Evolutionary conservation across 441 rosid genomes (phyloP), one percentile per base, ranked within the genome.

Genomic region (Flueggea neowawraea): DNA sequence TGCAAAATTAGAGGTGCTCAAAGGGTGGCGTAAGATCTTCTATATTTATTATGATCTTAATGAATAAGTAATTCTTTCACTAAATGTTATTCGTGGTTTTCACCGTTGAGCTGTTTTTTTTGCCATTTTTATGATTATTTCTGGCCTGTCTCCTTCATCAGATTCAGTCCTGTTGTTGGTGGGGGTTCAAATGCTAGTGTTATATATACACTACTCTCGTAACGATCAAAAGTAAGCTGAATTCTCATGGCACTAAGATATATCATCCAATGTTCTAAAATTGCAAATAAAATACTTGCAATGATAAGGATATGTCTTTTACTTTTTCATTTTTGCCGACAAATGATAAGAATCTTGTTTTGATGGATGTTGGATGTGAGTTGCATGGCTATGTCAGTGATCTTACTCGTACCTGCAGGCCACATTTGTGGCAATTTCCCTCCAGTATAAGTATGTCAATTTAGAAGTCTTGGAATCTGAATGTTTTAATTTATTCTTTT

Each of bases 331-430:
- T 58, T 63, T 53, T 50, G 66, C 86, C 88, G 98, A 78, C 91
- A 73, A 73, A 73, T 55, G 84, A 88, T 68, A 97, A 86, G 57
- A 87, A 89, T 74, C 91, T 91, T 80, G 96, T 89, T 77, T 76
- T 95, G 84, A 75, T 95, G 98, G 99, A 91, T 74, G 82, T 95
- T 72, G 99, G 98, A 62, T 95, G 98, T 69, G 98, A 95, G 81
- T 80, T 89, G 71, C 95, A 95, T 78, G 96, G 96, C 64, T 95
- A 95, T 74, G 89, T 78, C 71, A 95, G 98, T 65, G 98, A 95
- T 74, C 91, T 95, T 71, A 89, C 99, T 65, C 93, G 99, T 39
- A 88, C 99, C 57, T 91, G 98, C n/a, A n/a, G n/a, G 98, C 88
- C 98, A 12, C 93, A n/a, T 93, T n/a, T 73, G 82, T 54, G 99